Base-by-base conservation (phyloP, 208 protist genomes). In the Trypanosoma congolense region DNA sequence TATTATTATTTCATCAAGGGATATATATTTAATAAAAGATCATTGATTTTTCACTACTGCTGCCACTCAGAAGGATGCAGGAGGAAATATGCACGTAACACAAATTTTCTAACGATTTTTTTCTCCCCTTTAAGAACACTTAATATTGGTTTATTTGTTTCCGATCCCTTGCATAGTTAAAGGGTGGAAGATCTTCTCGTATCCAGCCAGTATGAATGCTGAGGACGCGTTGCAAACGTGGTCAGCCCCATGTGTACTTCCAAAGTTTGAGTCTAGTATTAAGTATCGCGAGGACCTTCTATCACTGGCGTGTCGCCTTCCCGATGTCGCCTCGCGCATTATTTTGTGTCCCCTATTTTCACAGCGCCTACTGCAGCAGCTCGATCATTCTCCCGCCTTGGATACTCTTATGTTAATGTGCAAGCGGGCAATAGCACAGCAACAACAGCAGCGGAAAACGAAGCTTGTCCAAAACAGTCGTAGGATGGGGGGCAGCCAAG, bases 331-430 rank as follows among this genome's bases (percentile, higher is more conserved):
- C 5, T 70, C 71, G 14, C 83, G 83, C n/a, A 71, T 69, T 33
- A 62, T 91, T 36, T 44, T 75, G 9, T 72, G 77, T 51, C 71
- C 77, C 3, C 49, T 91, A 21, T 91, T 91, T 65, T 64, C 70
- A 19, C 66, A 80, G 43, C 71, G 67, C n/a, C 31, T 38, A 3
- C 31, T 68, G 50, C 36, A 61, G 8, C 61, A 68, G 21, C 26
- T 61, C 49, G n/a, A 28, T 31, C 54, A 43, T 24, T 68, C 61
- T 16, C 47, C 52, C 29, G 54, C 35, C 8, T 41, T 61, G 18
- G 14, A 29, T 42, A 61, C 38, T 0, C 35, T 68, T 45, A 41
- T 30, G 12, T 61, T 36, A 16, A 84, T 88, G 76, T 88, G 68
- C 48, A 61, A 55, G 12, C 61, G 69, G 46, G 66, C 70, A 18